Evolutionary conservation across 805 yeast genomes (phyloP), one percentile per base, ranked within the genome.

Genomic region (Crinitomyces ghanaensis): DNA sequence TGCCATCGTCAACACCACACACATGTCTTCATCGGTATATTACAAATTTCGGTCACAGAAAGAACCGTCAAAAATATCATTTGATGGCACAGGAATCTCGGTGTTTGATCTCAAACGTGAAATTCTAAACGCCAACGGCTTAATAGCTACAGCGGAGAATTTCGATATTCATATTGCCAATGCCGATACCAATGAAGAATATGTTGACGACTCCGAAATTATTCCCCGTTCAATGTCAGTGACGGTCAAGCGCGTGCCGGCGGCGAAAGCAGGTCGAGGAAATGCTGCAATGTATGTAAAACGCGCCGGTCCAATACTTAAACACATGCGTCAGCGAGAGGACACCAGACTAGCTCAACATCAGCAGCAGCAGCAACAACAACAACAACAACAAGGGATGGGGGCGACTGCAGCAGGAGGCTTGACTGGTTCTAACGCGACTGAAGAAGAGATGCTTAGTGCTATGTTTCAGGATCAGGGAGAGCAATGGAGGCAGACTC

Each of bases 31-130:
- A 9, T 77, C 82, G 2, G 81, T 88, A 7, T 91, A 84, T 54
- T 88, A 88, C 53, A 68, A 74, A 51, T 88, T 91, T 57, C 62
- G 74, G 39, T 88, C 94, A 11, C 95, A 86, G 54, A 77, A 75
- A 49, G 75, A 71, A 26, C 77, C 81, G 19, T 74, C 81, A 1
- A 70, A 93, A 27, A 72, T 91, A 18, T 68, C 77, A 30, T 91
- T 91, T 51, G 98, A 91, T 54, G 99, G 98, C 14, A 88, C 98
- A 0, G 96, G 97, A 19, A 74, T 91, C 26, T 83, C 94, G 2
- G 94, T 86, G 1, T 91, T 88, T 59, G 99, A 91, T 51, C 62
- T 91, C 39, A 91, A 91, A 57, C 75, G 88, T 40, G 97, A 91
- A 46, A 84, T 91, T 33, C 79, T 91, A 27, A 56, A 68, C 13